Conservation (phyloP, 441 rosid genomes). For the Arabidopsis hybrid region DNA sequence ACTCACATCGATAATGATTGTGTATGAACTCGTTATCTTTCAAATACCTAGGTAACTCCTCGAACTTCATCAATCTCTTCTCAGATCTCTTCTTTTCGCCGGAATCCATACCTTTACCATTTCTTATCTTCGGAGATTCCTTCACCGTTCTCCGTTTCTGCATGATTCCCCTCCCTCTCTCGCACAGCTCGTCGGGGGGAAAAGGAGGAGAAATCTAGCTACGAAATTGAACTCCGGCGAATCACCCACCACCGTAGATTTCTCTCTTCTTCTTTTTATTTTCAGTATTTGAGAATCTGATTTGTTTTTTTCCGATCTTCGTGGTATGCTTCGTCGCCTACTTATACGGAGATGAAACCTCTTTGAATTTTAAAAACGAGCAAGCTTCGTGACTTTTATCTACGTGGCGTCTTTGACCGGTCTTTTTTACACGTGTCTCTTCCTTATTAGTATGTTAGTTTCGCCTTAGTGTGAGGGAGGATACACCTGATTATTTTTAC, state of each 20-base stretch:
- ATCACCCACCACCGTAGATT: slow-evolving; percentile 32
- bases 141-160: slow-evolving; percentile 40
- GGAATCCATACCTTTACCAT: slow-evolving; percentile 27
- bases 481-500: slow-evolving; percentile 40
- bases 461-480: background rate
- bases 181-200: slow-evolving; percentile 21
- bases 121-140: slow-evolving; percentile 25
- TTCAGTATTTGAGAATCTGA: background rate
- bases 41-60: slow-evolving; percentile 80
- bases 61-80: slow-evolving; percentile 67
- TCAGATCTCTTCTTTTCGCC: slow-evolving; percentile 40
- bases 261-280: background rate
- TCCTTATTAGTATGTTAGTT: accelerated
- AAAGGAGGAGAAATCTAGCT: background rate
- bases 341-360: slow-evolving; percentile 45
- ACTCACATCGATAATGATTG: slow-evolving; percentile 87
- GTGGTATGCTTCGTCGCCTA: slow-evolving; percentile 33
- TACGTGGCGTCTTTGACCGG: slow-evolving; percentile 46
- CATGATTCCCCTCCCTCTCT: slow-evolving; percentile 33
- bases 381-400: slow-evolving; percentile 29
- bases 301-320: background rate
- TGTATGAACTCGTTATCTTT: slow-evolving; percentile 89
- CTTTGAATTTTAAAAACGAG: slow-evolving; percentile 26
- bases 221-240: slow-evolving; percentile 36
- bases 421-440: slow-evolving; percentile 14